A percentile compares a stretch with the other conserved stretches of the same genome.
These are phyloP conservation scores for Spinellus fusiger DNA, from an alignment of 192 early-diverging fungal species.

Conservation along the genomic window DNA sequence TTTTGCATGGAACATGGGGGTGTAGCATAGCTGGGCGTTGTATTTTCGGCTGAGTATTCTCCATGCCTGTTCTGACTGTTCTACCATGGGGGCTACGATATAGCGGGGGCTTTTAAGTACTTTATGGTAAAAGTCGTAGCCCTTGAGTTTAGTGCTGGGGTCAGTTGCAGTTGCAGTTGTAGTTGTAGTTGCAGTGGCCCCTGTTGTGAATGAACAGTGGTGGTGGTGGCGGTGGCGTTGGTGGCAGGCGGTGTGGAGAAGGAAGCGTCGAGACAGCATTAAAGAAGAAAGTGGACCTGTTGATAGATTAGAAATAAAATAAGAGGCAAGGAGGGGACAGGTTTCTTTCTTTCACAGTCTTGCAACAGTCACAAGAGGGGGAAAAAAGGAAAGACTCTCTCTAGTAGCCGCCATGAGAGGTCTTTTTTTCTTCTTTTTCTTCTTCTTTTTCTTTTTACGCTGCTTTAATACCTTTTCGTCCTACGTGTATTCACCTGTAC, in stretches of 20 bases:
- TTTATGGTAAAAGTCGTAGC: conserved; percentile 74
- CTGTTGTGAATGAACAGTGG: background rate
- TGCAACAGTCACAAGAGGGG: too few relatives aligned
- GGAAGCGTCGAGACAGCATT: too few relatives aligned
- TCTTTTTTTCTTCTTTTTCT: background rate
- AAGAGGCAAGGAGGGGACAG: too few relatives aligned
- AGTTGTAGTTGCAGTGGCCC: background rate
- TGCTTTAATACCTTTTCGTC: too few relatives aligned
- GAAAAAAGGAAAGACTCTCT: too few relatives aligned
- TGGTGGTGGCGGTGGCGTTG: too few relatives aligned
- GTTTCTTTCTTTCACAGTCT: too few relatives aligned
- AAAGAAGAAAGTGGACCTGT: too few relatives aligned
- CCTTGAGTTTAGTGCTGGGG: conserved; percentile 37
- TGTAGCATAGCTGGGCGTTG: conserved; percentile 86
- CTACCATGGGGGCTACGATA: conserved; percentile 95
- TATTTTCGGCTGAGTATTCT: conserved; percentile 85
- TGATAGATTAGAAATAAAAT: too few relatives aligned
- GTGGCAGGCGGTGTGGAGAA: too few relatives aligned
- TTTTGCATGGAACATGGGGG: conserved; percentile 96
- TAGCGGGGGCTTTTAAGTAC: conserved; percentile 65
- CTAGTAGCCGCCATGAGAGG: background rate
- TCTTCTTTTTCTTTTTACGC: background rate
- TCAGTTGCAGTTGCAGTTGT: too few relatives aligned
- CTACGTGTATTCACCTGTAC: too few relatives aligned
- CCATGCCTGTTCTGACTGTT: conserved; percentile 95